Percentiles rank a stretch among this genome's conserved stretches.
These are phyloP conservation scores for Jackrogersella multiformis DNA, from an alignment of 495 filamentous ascomycete genomes.

Conservation along the genomic window DNA sequence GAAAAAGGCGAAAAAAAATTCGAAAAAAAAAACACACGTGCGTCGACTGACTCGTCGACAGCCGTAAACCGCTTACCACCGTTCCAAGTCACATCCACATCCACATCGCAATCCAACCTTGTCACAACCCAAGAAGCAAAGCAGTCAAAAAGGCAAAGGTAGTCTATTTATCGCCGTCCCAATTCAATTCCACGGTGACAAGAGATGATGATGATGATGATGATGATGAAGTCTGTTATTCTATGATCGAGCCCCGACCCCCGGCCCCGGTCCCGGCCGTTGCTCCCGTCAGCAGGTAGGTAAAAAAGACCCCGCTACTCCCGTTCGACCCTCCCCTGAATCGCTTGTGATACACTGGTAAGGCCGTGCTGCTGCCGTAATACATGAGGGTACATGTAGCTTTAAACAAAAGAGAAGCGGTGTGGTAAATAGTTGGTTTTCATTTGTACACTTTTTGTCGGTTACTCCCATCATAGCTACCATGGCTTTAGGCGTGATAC, in stretches of 20 bases:
- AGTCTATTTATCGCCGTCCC: slow-evolving; percentile 27
- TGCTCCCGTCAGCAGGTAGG: slow-evolving; percentile 1
- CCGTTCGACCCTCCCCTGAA: slow-evolving; percentile 15
- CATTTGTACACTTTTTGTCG: slow-evolving; percentile 19
- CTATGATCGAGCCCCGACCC: neutral
- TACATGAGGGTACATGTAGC: slow-evolving; percentile 14
- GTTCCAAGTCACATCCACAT: no score
- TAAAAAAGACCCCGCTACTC: slow-evolving; percentile 17
- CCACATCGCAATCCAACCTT: no score
- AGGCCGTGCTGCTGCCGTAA: slow-evolving; percentile 10
- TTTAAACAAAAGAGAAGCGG: slow-evolving; percentile 44
- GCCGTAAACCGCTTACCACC: neutral
- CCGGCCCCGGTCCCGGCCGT: neutral
- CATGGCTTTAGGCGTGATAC: neutral
- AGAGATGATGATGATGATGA: slow-evolving; percentile 7
- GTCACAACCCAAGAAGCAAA: neutral
- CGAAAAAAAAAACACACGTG: neutral
- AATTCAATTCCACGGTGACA: slow-evolving; percentile 15
- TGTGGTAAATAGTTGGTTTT: slow-evolving; percentile 1
- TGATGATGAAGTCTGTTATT: neutral
- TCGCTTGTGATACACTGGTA: slow-evolving; percentile 38
- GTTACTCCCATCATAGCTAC: neutral
- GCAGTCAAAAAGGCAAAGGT: slow-evolving; percentile 11
- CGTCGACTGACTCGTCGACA: slow-evolving; percentile 1
- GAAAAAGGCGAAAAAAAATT: no score